These are phyloP conservation scores for Xylaria palmicola DNA, from an alignment of 495 filamentous ascomycete species.

Conservation along the genomic window DNA sequence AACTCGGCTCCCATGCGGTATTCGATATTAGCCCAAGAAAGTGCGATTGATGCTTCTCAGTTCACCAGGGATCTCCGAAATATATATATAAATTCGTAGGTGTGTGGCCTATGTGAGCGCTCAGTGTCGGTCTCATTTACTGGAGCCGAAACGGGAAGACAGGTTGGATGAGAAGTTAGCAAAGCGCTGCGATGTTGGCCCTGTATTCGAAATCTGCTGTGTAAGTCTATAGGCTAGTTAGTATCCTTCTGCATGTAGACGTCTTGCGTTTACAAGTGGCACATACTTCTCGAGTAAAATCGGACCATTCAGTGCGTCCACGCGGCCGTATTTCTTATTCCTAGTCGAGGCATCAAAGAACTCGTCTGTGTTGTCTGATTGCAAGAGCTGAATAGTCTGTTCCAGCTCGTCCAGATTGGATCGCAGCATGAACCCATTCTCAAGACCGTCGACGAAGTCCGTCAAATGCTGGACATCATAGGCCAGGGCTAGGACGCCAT, in stretches of 20 bases:
- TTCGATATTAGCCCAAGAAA: conserved; percentile 13
- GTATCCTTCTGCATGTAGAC: conserved; percentile 15
- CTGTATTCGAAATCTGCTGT: conserved; percentile 58
- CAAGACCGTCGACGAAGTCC: conserved; percentile 79
- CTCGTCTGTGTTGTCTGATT: conserved; percentile 84
- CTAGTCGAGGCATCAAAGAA: conserved; percentile 85
- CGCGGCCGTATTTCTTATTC: conserved; percentile 89
- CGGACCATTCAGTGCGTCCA: conserved; percentile 86
- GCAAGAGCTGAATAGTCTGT: conserved; percentile 84
- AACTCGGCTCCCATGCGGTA: neutral
- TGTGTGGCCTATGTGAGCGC: neutral
- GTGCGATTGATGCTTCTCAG: conserved; percentile 17
- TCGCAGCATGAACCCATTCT: conserved; percentile 71
- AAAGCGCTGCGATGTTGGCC: conserved; percentile 58
- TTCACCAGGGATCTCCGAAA: neutral
- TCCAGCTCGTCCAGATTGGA: conserved; percentile 89
- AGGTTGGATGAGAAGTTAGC: conserved; percentile 65
- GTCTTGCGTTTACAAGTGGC: neutral
- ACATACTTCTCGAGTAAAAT: conserved; percentile 82
- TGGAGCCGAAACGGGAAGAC: conserved; percentile 65
- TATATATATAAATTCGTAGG: neutral
- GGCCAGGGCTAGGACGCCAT: conserved; percentile 76
- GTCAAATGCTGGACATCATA: conserved; percentile 81
- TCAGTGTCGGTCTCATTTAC: conserved; percentile 43
- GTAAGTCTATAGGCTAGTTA: conserved; percentile 59